Base-by-base conservation (phyloP, 2,329 filamentous ascomycete species). In the Penicillium sp. region DNA sequence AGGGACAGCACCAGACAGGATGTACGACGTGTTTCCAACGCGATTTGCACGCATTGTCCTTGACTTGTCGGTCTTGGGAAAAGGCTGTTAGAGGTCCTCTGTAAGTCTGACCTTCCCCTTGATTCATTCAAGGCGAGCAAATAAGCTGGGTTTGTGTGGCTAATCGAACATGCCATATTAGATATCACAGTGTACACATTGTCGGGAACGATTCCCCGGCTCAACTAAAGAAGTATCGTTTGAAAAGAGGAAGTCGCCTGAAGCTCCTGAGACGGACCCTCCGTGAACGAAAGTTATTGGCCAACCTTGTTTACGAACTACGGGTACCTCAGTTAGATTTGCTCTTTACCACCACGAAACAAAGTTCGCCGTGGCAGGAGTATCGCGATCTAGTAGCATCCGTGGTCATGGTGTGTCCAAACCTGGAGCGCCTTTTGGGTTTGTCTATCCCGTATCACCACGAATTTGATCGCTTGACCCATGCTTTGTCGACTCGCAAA, bases 381-480 rank as follows among this genome's bases (percentile, higher is more conserved):
- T 79, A 82, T 48, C 70, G 79, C 40, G 78, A 82, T 53, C 55
- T 79, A 16, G 67, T 84, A 16, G 79, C 81, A 6, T 83, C 81
- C 1, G 71, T 85, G 35, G 79, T 85, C 30, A 82, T 83, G 77
- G 77, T 78, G 2, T 85, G 81, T 61, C 81, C 82, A 7, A 82
- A 81, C 55, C 67, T 85, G 19, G 81, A 85, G 66, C 75, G 76
- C 26, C 67, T 85, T 7, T 65, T 78, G 30, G 83, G 82, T 6
- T 78, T 84, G 52, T 75, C 78, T 45, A 70, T 80, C n/a, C 74
- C 79, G 2, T 82, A 80, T 60, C 73, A 75, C 36, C 79, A 82
- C 53, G 72, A 78, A 32, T 83, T 81, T 57, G 79, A 84, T 61
- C 78, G 81, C 18, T 66, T 83, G 18, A 81, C 77, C 10, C 76